A percentile compares a stretch with the other conserved stretches of the same genome.
Conservation (phyloP, 2,329 filamentous ascomycete species). For the Myriangium duriaei region DNA sequence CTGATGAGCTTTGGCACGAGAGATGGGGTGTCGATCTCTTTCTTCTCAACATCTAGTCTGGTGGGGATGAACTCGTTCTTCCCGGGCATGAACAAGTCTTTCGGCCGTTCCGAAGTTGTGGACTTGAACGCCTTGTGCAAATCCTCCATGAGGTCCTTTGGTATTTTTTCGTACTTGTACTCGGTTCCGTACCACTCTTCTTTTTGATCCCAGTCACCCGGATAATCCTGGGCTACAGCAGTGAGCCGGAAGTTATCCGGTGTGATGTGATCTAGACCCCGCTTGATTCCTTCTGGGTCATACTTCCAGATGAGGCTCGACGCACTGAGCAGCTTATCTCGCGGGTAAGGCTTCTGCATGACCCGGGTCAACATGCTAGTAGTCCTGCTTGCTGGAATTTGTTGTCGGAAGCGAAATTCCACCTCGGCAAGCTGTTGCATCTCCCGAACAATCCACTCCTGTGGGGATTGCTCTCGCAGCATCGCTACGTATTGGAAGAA, state of each 20-base stretch:
- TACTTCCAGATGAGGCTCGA: constrained; percentile 67
- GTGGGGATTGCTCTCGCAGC: constrained; percentile 64
- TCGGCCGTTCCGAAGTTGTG: constrained; percentile 45
- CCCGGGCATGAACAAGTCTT: constrained; percentile 73
- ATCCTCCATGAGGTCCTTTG: constrained; percentile 59
- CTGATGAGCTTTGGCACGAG: constrained; percentile 69
- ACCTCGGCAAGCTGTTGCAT: constrained; percentile 83
- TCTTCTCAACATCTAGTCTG: constrained; percentile 88
- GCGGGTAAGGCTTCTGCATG: constrained; percentile 83
- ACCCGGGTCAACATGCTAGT: constrained; percentile 71
- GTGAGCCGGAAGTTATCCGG: constrained; percentile 84
- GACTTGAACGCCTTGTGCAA: constrained; percentile 50
- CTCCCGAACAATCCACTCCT: constrained; percentile 90
- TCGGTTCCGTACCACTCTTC: constrained; percentile 99
- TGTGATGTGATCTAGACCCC: constrained; percentile 59
- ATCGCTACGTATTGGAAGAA: constrained; percentile 88
- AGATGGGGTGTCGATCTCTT: constrained; percentile 64
- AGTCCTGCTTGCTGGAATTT: constrained; percentile 78
- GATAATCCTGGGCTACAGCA: constrained; percentile 70
- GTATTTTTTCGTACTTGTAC: constrained; percentile 71
- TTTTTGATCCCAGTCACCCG: constrained; percentile 72
- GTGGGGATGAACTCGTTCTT: constrained; percentile 94
- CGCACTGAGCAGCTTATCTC: constrained; percentile 79
- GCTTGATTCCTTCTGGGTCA: constrained; percentile 60
- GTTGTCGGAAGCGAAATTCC: constrained; percentile 90